Evolutionary conservation across 352 stramenopile genomes (phyloP), one percentile per base, ranked within the genome.

Genomic region (Phytophthora ramorum): DNA sequence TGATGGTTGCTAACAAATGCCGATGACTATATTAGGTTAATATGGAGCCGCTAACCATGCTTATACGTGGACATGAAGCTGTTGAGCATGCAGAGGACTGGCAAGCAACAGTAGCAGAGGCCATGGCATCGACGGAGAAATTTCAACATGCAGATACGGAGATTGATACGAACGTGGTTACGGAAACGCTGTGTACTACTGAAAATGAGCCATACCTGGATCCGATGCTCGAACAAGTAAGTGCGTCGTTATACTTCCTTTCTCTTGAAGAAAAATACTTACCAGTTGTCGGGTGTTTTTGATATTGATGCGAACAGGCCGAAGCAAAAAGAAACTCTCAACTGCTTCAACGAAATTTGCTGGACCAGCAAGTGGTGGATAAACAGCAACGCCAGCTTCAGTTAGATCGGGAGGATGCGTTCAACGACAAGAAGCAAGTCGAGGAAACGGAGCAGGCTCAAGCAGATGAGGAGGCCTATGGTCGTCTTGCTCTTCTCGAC

Each of bases 321-420:
- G 40, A 66, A 38, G 48, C 40, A 52, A 74, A 67, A 35, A 48
- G 34, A 34, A 67, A n/a, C 5, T 68, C 43, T 43, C 69, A 78
- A 48, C 34, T 55, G 38, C 54, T 62, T 20, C 69, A 73, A 43
- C 56, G 44, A 7, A 49, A 59, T 45, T 57, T 73, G 56, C 34
- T 77, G 30, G 61, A 80, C 8, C 45, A 66, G 45, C 66, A 78
- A 78, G 55, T 75, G 6, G 22, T 57, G 22, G 69, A 80, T 47
- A 51, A 53, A 13, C 66, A 57, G 19, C 49, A 68, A 45, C 53
- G 19, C 7, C 28, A 54, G 2, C n/a, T 56, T 58, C 49, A 69
- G 17, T 46, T 60, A 24, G 41, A 40, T 12, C 45, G 59, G 20
- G 22, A 73, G 1, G 19, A 49, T 1, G 19, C 65, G 46, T 37